phyloP scores from a whole-genome alignment of 169 alveolate species.

The Plasmodium inui region DNA sequence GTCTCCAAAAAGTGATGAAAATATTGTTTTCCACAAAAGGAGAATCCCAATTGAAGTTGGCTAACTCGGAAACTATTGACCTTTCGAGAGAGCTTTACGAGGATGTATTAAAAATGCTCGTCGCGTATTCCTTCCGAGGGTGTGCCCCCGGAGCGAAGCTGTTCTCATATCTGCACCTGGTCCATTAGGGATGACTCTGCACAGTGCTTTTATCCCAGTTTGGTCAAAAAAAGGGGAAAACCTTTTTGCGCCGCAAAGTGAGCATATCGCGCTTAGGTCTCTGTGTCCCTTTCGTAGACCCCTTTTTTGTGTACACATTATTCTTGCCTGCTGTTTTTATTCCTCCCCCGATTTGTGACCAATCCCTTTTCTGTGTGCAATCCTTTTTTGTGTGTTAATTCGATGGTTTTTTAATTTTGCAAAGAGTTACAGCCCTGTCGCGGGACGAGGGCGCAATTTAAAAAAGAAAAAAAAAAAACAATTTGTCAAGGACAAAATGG shows the following conservation, averaged over 20 bases:
- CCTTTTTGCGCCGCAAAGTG: background rate
- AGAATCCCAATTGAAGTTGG: background rate
- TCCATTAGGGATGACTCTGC: background rate
- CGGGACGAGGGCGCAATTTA: background rate
- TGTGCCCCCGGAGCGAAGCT: conserved; percentile 1
- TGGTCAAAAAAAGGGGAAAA: background rate
- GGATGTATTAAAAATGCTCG: conserved; percentile 51
- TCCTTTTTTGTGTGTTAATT: background rate
- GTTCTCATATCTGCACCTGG: conserved; percentile 39
- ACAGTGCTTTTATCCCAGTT: background rate
- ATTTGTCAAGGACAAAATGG: background rate
- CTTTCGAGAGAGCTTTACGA: conserved; percentile 35
- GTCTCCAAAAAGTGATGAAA: conserved; percentile 56
- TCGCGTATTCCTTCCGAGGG: conserved; percentile 20
- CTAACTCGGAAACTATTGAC: conserved; percentile 30
- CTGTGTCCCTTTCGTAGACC: background rate
- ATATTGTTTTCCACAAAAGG: conserved; percentile 27
- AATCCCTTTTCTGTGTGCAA: background rate
- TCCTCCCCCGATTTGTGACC: background rate
- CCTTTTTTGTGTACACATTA: background rate
- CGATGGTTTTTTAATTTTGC: background rate
- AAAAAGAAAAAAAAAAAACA: background rate
- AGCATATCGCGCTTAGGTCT: background rate
- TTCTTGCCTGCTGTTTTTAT: background rate
- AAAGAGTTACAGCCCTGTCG: background rate